phyloP scores from a whole-genome alignment of 1,139 yeast genomes.

The Hansenula anomala region DNA sequence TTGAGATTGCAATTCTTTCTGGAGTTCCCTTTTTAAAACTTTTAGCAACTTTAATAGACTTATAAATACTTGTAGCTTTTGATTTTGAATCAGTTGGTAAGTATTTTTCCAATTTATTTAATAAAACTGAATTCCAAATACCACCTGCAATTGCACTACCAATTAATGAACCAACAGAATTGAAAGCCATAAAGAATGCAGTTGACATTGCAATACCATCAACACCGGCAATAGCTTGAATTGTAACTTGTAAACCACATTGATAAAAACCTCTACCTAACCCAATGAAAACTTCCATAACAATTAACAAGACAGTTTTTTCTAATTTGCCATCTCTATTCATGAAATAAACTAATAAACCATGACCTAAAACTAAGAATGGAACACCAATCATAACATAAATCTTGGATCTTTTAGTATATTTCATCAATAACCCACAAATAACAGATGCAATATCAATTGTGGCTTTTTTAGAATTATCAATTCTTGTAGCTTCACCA shows the following conservation, averaged over 20 bases:
- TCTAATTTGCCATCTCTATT: slow-evolving; percentile 18
- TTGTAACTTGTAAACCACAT: slow-evolving; percentile 26
- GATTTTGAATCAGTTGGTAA: slow-evolving; percentile 12
- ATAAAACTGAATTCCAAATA: slow-evolving; percentile 18
- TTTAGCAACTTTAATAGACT: slow-evolving; percentile 13
- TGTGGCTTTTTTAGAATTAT: slow-evolving; percentile 24
- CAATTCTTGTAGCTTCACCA: slow-evolving; percentile 26
- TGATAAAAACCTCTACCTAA: slow-evolving; percentile 30
- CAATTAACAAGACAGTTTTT: slow-evolving; percentile 17
- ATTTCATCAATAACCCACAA: slow-evolving; percentile 26
- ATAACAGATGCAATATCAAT: slow-evolving; percentile 23
- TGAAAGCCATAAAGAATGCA: slow-evolving; percentile 36
- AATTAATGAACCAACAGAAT: slow-evolving; percentile 38
- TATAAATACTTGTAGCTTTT: slow-evolving; percentile 15
- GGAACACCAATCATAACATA: slow-evolving; percentile 26
- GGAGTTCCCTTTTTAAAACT: slow-evolving; percentile 16
- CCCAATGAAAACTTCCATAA: slow-evolving; percentile 25
- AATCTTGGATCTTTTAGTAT: slow-evolving; percentile 29
- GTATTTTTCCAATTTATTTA: slow-evolving; percentile 11
- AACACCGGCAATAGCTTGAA: slow-evolving; percentile 36
- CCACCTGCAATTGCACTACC: slow-evolving; percentile 43
- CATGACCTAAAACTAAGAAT: slow-evolving; percentile 27
- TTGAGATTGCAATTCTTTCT: slow-evolving; percentile 19
- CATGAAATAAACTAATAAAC: slow-evolving; percentile 24
- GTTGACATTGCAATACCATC: slow-evolving; percentile 43